Evolutionary conservation across 2,329 filamentous ascomycete species (phyloP).

Genomic region (Colletotrichum tamarilloi): DNA sequence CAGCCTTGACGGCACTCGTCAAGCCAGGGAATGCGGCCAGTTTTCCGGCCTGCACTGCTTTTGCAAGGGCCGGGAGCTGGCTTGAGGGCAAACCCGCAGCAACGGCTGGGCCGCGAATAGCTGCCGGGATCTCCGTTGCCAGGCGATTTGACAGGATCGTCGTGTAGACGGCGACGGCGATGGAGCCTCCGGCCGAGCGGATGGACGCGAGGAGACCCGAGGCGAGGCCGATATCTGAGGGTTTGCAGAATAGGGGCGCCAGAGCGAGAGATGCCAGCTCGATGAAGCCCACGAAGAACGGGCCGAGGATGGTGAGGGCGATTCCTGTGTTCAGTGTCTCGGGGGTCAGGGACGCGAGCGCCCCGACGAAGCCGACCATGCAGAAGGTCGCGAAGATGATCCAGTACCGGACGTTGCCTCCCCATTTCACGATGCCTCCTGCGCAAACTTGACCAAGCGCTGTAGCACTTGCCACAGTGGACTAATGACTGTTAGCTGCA

Average conservation of each 20-base stretch:
- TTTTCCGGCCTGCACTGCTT: conserved; percentile 44
- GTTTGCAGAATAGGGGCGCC: conserved; percentile 50
- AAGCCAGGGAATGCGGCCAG: conserved; percentile 48
- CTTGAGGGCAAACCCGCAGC: conserved; percentile 48
- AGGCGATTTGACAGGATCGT: conserved; percentile 52
- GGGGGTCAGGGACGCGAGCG: conserved; percentile 47
- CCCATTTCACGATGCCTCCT: conserved; percentile 46
- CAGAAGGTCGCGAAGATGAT: conserved; percentile 49
- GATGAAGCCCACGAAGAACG: conserved; percentile 50
- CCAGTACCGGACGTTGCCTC: conserved; percentile 49
- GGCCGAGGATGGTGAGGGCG: conserved; percentile 48
- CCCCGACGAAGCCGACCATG: conserved; percentile 50
- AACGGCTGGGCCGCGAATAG: conserved; percentile 46
- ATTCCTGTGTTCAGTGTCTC: conserved; percentile 45
- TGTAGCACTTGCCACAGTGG: conserved; percentile 48
- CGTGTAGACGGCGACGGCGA: conserved; percentile 52
- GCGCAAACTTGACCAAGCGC: conserved; percentile 47
- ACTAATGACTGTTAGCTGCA: conserved; percentile 33
- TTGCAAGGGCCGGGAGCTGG: conserved; percentile 46
- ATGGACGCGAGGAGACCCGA: conserved; percentile 53
- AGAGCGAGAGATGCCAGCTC: conserved; percentile 48
- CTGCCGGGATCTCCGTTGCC: conserved; percentile 45
- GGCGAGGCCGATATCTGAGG: conserved; percentile 53
- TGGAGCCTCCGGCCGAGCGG: conserved; percentile 49
- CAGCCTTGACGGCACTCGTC: conserved; percentile 43